Base-by-base conservation (phyloP, 257 asterid species). In the Ballota nigra region DNA sequence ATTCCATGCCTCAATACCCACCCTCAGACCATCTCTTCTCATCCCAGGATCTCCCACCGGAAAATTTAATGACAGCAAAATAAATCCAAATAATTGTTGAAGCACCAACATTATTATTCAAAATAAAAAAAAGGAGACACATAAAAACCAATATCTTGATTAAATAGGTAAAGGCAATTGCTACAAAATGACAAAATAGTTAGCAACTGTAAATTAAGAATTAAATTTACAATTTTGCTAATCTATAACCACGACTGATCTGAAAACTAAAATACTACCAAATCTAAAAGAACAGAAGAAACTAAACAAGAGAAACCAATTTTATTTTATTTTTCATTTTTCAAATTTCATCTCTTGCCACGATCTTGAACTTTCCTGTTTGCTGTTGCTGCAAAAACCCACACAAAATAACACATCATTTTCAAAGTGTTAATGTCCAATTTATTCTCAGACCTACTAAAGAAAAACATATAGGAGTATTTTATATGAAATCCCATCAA, bases 331-430 rank as follows among this genome's bases (percentile, higher is more conserved):
- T n/a, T n/a, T 3, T 41, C 52, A 78, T 66, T 78, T 83, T 79
- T 74, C 12, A 51, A n/a, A 72, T 2, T 63, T 83, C 80, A 70
- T 82, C 91, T 78, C 97, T 87, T 6, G 96, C 86, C 72, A 93
- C 97, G 77, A 93, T 90, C 96, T 86, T 93, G 96, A 82, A 93
- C 83, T 81, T 93, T 71, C 98, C 97, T 2, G 94, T 90, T 33
- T 78, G 84, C 57, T 88, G 86, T 89, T 90, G 96, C 96, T 90
- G 92, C 83, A 80, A 76, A 58, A 53, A 20, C 66, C 28, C 55
- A 69, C 51, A 28, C 70, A 60, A 74, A 68, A 1, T 38, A n/a
- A 52, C 18, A 19, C 22, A 45, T 20, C 11, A 20, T 22, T 28
- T n/a, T n/a, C n/a, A n/a, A n/a, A n/a, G n/a, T n/a, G n/a, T n/a